Conservation (phyloP, 2,329 filamentous ascomycete genomes). For the Didymella exigua region DNA sequence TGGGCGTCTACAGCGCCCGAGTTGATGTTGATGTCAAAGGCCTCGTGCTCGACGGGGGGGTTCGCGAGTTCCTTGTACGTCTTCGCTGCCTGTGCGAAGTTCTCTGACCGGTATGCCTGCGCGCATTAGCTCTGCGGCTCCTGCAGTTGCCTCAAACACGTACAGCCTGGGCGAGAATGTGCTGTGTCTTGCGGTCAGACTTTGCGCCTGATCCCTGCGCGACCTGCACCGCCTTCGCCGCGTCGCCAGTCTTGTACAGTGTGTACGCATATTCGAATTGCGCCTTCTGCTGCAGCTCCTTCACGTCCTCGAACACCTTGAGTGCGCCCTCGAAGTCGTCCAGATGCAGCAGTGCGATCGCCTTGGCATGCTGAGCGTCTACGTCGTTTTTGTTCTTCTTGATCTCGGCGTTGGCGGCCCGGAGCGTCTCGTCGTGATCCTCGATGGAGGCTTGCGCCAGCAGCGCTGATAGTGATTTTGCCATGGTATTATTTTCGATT, state of each 20-base stretch:
- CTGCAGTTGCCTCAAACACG: constrained; percentile 23
- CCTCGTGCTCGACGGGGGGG: constrained; percentile 63
- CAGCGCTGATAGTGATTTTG: constrained; percentile 60
- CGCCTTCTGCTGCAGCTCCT: constrained; percentile 65
- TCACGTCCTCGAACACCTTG: constrained; percentile 67
- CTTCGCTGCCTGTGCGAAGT: constrained; percentile 69
- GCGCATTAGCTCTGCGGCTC: constrained; percentile 20
- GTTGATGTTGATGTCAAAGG: constrained; percentile 79
- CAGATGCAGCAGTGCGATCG: constrained; percentile 78
- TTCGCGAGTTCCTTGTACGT: constrained; percentile 66
- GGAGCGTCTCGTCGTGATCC: constrained; percentile 77
- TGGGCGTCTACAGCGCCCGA: constrained; percentile 74
- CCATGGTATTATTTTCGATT: constrained; percentile 39
- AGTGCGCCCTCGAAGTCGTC: constrained; percentile 82
- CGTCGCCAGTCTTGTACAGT: constrained; percentile 78
- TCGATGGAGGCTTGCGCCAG: constrained; percentile 64
- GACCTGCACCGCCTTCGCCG: constrained; percentile 66
- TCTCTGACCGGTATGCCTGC: constrained; percentile 73
- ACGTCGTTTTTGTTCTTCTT: constrained; percentile 64
- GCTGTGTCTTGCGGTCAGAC: constrained; percentile 58
- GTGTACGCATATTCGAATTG: constrained; percentile 77
- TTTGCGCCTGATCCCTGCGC: constrained; percentile 47
- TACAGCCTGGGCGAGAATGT: constrained; percentile 68
- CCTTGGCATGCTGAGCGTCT: constrained; percentile 70
- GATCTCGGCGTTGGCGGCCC: constrained; percentile 63